These are phyloP conservation scores for Rosa rugosa DNA, from an alignment of 306 rosid species.

Conservation along the genomic window DNA sequence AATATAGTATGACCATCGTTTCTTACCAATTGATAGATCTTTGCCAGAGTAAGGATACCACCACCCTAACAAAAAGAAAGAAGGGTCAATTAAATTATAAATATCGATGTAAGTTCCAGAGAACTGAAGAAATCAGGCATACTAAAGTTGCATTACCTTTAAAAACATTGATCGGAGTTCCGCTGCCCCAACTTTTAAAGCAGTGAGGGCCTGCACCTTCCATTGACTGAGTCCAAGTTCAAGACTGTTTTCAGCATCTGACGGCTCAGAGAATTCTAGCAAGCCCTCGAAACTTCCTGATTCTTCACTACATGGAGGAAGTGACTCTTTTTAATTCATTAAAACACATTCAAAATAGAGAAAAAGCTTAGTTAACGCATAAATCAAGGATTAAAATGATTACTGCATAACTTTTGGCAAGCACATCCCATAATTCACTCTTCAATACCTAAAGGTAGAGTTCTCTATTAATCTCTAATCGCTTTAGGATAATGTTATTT, in stretches of 20 bases:
- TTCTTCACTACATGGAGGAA: slow-evolving; percentile 57
- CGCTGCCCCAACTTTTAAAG: slow-evolving; percentile 53
- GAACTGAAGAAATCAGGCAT: slow-evolving; percentile 13
- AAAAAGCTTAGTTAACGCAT: not conserved
- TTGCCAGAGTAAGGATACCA: slow-evolving; percentile 63
- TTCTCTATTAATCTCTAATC: not conserved
- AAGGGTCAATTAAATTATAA: slow-evolving; percentile 12
- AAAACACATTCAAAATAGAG: slow-evolving; percentile 5
- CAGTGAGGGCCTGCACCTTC: slow-evolving; percentile 63
- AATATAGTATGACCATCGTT: slow-evolving; percentile 19
- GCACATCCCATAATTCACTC: not conserved
- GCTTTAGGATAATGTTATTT: not conserved
- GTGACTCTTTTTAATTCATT: slow-evolving; percentile 28
- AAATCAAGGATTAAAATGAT: not conserved
- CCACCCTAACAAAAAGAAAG: slow-evolving; percentile 57
- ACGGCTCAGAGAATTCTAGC: slow-evolving; percentile 31
- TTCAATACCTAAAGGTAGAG: not conserved
- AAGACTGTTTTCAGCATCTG: slow-evolving; percentile 49
- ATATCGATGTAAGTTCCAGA: slow-evolving; percentile 24
- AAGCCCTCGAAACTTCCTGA: slow-evolving; percentile 36
- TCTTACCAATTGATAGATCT: slow-evolving; percentile 77
- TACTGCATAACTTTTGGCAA: not conserved
- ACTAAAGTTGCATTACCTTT: slow-evolving; percentile 47
- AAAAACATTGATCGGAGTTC: slow-evolving; percentile 65
- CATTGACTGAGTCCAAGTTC: slow-evolving; percentile 72